These are phyloP conservation scores for Solanum sitiens DNA, from an alignment of 257 asterid species.

Conservation along the genomic window DNA sequence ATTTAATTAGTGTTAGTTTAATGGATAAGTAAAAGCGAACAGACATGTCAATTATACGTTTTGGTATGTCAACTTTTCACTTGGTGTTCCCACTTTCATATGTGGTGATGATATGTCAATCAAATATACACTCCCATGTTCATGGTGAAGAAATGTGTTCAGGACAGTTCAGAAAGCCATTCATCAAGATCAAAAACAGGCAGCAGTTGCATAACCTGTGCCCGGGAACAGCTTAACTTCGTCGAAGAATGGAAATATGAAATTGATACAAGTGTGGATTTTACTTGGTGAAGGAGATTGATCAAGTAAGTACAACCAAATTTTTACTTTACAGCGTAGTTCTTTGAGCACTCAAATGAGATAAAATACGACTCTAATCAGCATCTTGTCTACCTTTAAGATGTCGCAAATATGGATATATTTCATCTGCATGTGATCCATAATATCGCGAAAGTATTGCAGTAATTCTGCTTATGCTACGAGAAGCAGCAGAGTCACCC, in stretches of 20 bases:
- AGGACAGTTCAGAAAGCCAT: not conserved
- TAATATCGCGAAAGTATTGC: conserved; percentile 50
- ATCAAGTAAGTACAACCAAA: not conserved
- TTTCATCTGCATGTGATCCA: conserved; percentile 50
- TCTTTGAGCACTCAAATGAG: not conserved
- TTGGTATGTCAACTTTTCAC: not conserved
- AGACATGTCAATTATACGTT: not conserved
- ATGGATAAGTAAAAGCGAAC: not conserved
- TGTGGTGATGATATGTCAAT: not conserved
- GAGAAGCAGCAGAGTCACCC: conserved; percentile 23
- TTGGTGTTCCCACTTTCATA: not conserved
- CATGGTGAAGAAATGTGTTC: not conserved
- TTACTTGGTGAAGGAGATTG: not conserved
- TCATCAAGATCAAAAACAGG: not conserved
- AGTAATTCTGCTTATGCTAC: conserved; percentile 15
- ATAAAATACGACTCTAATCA: not conserved
- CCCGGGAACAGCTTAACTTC: not conserved
- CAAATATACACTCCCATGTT: not conserved
- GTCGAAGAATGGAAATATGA: not conserved
- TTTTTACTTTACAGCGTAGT: not conserved
- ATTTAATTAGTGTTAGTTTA: too few species aligned
- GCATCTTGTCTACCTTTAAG: not conserved
- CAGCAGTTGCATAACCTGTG: not conserved
- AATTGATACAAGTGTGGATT: not conserved
- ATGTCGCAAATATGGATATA: conserved; percentile 40